Evolutionary conservation across 805 yeast species (phyloP).

Genomic region (Schwanniomyces occidentalis): DNA sequence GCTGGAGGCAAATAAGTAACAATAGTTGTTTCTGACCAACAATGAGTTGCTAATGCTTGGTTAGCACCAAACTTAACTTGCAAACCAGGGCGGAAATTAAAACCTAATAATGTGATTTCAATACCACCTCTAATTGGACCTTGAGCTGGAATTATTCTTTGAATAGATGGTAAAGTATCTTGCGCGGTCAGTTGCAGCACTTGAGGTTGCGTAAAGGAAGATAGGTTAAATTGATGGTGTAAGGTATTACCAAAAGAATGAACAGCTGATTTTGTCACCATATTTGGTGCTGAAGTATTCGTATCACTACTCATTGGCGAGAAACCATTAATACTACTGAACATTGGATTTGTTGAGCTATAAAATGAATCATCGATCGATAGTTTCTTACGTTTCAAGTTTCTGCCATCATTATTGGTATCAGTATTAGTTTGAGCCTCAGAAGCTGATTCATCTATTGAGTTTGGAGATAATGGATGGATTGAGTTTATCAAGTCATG

Average conservation of each 20-base stretch:
- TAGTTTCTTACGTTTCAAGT: slow-evolving; percentile 49
- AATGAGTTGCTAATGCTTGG: slow-evolving; percentile 79
- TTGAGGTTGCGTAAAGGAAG: slow-evolving; percentile 5
- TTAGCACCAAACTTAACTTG: slow-evolving; percentile 84
- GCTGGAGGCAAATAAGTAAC: slow-evolving; percentile 95
- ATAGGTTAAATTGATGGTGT: slow-evolving; percentile 11
- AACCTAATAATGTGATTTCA: slow-evolving; percentile 88
- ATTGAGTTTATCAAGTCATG: slow-evolving; percentile 7
- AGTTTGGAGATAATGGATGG: slow-evolving; percentile 59
- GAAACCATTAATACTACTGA: slow-evolving; percentile 37
- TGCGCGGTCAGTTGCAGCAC: slow-evolving; percentile 7
- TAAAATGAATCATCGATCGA: slow-evolving; percentile 47
- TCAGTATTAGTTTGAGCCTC: slow-evolving; percentile 48
- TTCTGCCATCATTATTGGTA: slow-evolving; percentile 33
- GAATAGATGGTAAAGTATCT: slow-evolving; percentile 55
- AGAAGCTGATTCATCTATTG: slow-evolving; percentile 60
- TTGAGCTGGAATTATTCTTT: slow-evolving; percentile 89
- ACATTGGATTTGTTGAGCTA: slow-evolving; percentile 36
- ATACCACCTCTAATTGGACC: slow-evolving; percentile 97
- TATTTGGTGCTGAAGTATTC: slow-evolving; percentile 27
- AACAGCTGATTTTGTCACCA: slow-evolving; percentile 7
- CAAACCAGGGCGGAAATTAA: slow-evolving; percentile 80
- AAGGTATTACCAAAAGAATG: too few species aligned
- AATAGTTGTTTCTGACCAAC: slow-evolving; percentile 94
- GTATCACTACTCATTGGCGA: slow-evolving; percentile 50